Evolutionary conservation across 2,329 filamentous ascomycete species (phyloP).

Genomic region (Rhytidhysteron rufulum): DNA sequence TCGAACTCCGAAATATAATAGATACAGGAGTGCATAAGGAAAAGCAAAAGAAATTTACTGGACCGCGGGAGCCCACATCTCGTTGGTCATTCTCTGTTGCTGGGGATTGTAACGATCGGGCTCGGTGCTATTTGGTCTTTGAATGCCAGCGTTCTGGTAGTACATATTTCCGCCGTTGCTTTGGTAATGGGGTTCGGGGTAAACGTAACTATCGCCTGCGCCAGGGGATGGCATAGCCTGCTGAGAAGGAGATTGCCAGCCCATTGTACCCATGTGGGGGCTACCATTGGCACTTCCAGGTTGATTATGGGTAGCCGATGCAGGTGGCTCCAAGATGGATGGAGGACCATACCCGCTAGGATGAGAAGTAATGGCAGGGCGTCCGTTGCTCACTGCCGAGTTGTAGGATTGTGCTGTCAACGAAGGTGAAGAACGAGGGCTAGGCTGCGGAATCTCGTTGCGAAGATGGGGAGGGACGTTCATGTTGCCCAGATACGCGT

Average conservation of each 20-base stretch:
- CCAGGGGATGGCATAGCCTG: constrained; percentile 68
- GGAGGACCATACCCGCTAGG: constrained; percentile 79
- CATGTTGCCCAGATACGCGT: constrained; percentile 72
- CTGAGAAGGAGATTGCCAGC: constrained; percentile 84
- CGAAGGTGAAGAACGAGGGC: constrained; percentile 62
- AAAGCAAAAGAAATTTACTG: constrained; percentile 27
- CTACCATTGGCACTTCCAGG: constrained; percentile 73
- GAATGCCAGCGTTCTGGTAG: constrained; percentile 66
- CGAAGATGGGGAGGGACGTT: constrained; percentile 81
- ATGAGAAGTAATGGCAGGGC: constrained; percentile 74
- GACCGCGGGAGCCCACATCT: constrained; percentile 41
- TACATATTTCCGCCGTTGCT: constrained; percentile 62
- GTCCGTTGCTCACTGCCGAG: constrained; percentile 49
- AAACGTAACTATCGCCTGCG: constrained; percentile 68
- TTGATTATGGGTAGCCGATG: constrained; percentile 72
- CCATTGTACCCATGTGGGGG: constrained; percentile 76
- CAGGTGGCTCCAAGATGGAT: constrained; percentile 75
- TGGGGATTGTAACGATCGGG: constrained; percentile 47
- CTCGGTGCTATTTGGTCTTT: constrained; percentile 72
- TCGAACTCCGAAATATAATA: constrained; percentile 19
- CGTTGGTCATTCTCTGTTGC: constrained; percentile 33
- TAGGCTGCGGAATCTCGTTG: constrained; percentile 66
- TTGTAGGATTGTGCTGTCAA: constrained; percentile 61
- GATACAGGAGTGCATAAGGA: constrained; percentile 25
- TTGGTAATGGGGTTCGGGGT: constrained; percentile 68